Base-by-base conservation (phyloP, 306 rosid species). In the Cicer pinnatifidum region DNA sequence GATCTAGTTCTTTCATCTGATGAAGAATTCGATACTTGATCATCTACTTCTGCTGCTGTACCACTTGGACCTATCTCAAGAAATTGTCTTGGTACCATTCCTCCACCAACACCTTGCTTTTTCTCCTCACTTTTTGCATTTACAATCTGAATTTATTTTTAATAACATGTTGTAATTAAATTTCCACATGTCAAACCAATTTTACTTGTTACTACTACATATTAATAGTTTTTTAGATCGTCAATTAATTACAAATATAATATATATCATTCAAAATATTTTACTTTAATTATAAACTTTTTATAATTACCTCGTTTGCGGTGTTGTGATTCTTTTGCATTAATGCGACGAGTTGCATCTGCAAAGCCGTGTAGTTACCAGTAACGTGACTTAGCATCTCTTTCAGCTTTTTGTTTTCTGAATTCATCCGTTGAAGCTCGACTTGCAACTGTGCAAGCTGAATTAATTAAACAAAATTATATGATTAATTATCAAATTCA, bases 361-460 rank as follows among this genome's bases (percentile, higher is more conserved):
- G 99, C 65, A 94, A 60, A 45, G 94, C 82, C 2, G 76, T 86
- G 89, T 94, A 91, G 62, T 88, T 94, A 57, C 63, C 80, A 61
- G 76, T 88, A 58, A 94, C 97, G 13, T 89, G 97, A 63, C 56
- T 84, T 4, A 94, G 88, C 97, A 94, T 89, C 19, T 91, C 96
- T 66, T 80, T 89, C 78, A 94, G 76, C 79, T 80, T 91, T 64
- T 86, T 87, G 71, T 94, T 94, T 69, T 94, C 99, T 0, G 81
- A 67, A 72, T 87, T 88, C 93, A 94, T 87, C 3, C 88, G 91
- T 69, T 87, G 87, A 16, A 91, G 91, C 80, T 91, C 96, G 60
- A 75, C 75, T 83, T 89, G 96, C 81, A 91, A 69, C 46, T 81
- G 88, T 7, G 87, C 86, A 73, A 94, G 84, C 99, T 94, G 82